Base-by-base conservation (phyloP, 2,329 filamentous ascomycete genomes). In the Sporothrix curviconia region DNA sequence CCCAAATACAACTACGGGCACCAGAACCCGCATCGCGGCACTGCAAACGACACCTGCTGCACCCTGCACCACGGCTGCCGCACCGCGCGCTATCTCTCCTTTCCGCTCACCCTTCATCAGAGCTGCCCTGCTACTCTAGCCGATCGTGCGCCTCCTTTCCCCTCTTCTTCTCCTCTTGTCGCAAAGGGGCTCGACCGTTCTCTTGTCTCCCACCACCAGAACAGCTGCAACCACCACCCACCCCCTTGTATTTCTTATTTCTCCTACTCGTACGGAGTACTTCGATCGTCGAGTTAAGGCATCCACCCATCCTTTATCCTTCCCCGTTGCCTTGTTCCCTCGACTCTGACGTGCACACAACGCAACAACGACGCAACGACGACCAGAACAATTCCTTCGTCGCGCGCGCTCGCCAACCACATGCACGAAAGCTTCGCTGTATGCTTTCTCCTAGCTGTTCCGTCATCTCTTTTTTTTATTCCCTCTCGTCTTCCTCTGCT, bases 331-430 rank as follows among this genome's bases (percentile, higher is more conserved):
- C 53, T 55, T 19, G 49, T 14, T 43, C 22, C 24, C 28, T 51
- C 39, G 30, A 32, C 40, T 36, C 51, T 30, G 50, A 53, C 36
- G 36, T 53, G 25, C 37, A 42, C 50, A 42, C 12, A 32, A 7
- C 7, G 6, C 36, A 37, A n/a, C n/a, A n/a, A n/a, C n/a, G n/a
- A n/a, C n/a, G n/a, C n/a, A 36, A 19, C 32, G 32, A n/a, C 47
- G 19, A 50, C 19, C 19, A 25, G n/a, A 40, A 40, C 24, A 30
- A 24, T 17, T 43, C 28, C 44, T 28, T 42, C 28, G 36, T 14
- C 19, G 46, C n/a, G 36, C 40, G 71, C 47, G 32, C 47, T 12
- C 71, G 71, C 74, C 75, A 77, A 76, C 76, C 73, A 78, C 66
- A 78, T 77, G 75, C 75, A 74, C 71, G 72, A 71, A 67, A 72